Evolutionary conservation across 2,329 filamentous ascomycete species (phyloP), one percentile per base, ranked within the genome.

Genomic region (Penicillium sp.): DNA sequence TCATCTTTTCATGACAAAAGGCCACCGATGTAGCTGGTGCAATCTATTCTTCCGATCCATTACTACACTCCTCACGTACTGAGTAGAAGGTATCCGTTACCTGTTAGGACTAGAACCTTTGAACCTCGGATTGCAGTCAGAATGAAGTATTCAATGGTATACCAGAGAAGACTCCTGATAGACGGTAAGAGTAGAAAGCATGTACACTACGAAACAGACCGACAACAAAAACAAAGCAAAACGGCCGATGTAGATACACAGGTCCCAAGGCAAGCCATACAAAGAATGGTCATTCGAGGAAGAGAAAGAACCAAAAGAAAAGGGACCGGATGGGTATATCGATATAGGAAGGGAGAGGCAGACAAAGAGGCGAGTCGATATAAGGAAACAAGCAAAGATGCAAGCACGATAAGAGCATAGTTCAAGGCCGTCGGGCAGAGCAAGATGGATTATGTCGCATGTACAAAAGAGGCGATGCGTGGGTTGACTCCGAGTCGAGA

Each of bases 271-370:
- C 41, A 46, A 50, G 42, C 45, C 47, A 55, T 52, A 54, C 45
- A 54, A 44, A 33, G 31, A 43, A 55, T 42, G 33, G 46, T 44
- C 44, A 53, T 29, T 20, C 8, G 18, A 37, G 9, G 18, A 37
- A 42, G 18, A 39, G 38, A 42, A 31, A 47, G 35, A 38, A 40
- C 27, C 53, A 45, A n/a, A 50, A 31, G 9, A 46, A 50, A 54
- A 45, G 31, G 53, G 50, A 53, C 56, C 44, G 52, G 54, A 58
- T 57, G 57, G 58, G 58, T 59, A 60, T 61, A 60, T 58, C 55
- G 44, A 48, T 50, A 49, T 51, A 47, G 35, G 51, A 49, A 54
- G 42, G 31, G 15, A 27, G 20, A 24, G 42, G 41, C 25, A 23
- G 42, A 35, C 37, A 38, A 20, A 42, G 35, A 31, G 41, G 42